Conservation (phyloP, 2,329 filamentous ascomycete species). For the Gyromitra esculenta region DNA sequence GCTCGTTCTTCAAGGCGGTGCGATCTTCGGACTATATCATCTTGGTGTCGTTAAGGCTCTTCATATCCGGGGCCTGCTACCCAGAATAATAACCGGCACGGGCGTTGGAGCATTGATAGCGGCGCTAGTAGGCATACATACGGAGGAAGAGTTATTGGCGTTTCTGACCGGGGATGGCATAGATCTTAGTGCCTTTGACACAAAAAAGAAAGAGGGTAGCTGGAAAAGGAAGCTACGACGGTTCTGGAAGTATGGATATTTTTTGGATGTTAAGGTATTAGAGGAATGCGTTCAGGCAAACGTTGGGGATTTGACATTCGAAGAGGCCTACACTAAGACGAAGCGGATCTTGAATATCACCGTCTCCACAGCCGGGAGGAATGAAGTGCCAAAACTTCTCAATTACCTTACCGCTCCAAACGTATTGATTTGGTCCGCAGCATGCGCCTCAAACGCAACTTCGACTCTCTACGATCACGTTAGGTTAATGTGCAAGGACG, state of each 20-base stretch:
- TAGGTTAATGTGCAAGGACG: constrained; percentile 80
- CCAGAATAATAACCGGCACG: constrained; percentile 89
- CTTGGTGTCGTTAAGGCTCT: constrained; percentile 89
- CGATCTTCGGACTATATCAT: constrained; percentile 91
- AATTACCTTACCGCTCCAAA: constrained; percentile 95
- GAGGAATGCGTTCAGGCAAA: constrained; percentile 86
- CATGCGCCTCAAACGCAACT: constrained; percentile 77
- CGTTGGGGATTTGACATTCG: constrained; percentile 88
- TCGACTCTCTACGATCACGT: constrained; percentile 73
- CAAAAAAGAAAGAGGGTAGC: constrained; percentile 58
- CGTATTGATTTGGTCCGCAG: constrained; percentile 84
- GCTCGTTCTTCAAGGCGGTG: constrained; percentile 86
- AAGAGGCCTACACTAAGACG: constrained; percentile 86
- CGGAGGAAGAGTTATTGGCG: constrained; percentile 80
- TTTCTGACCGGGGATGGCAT: constrained; percentile 83
- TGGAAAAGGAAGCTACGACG: constrained; percentile 70
- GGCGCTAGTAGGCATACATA: constrained; percentile 85
- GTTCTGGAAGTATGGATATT: constrained; percentile 78
- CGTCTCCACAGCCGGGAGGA: constrained; percentile 77
- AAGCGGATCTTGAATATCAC: constrained; percentile 93
- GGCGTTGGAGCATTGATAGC: constrained; percentile 90
- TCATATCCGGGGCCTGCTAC: constrained; percentile 76
- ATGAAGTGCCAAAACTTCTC: constrained; percentile 81
- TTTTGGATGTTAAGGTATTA: constrained; percentile 81
- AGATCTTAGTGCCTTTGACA: constrained; percentile 80